A percentile compares a stretch with the other conserved stretches of the same genome.
These are phyloP conservation scores for Stephania yunnanensis DNA, from an alignment of 164 flowering plant species.

Conservation along the genomic window DNA sequence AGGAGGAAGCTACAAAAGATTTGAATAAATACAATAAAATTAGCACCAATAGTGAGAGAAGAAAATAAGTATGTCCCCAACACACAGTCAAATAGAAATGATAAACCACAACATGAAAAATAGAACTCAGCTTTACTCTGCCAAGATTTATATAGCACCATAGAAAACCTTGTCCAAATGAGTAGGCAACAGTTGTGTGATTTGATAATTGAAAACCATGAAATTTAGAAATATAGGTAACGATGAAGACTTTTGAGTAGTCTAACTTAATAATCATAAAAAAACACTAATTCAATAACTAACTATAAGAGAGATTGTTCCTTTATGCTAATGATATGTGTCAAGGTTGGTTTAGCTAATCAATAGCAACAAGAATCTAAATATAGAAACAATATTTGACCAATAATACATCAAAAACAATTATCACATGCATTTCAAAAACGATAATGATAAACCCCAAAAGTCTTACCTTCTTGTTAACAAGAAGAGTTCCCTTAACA, in stretches of 20 bases:
- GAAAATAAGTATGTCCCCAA: not conserved
- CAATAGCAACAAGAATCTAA: not conserved
- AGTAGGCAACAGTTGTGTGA: too few species aligned
- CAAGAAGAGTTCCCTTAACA: slow-evolving; percentile 79
- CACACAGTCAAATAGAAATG: not conserved
- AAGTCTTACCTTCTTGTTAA: slow-evolving; percentile 55
- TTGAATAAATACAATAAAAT: not conserved
- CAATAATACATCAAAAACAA: not conserved
- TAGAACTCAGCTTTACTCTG: not conserved
- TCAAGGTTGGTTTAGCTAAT: not conserved
- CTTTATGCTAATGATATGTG: not conserved
- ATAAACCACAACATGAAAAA: too few species aligned
- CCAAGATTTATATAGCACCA: too few species aligned
- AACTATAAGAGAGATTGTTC: too few species aligned
- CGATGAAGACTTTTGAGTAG: too few species aligned
- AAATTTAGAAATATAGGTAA: too few species aligned
- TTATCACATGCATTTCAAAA: not conserved
- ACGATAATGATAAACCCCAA: not conserved
- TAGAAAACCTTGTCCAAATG: too few species aligned
- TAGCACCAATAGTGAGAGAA: not conserved
- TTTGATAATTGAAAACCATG: too few species aligned
- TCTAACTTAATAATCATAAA: too few species aligned
- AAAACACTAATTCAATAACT: too few species aligned
- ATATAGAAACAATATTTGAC: too few species aligned
- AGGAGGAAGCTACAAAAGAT: slow-evolving; percentile 44